Base-by-base conservation (phyloP, 495 filamentous ascomycete species). In the Aspergillus heteromorphus region DNA sequence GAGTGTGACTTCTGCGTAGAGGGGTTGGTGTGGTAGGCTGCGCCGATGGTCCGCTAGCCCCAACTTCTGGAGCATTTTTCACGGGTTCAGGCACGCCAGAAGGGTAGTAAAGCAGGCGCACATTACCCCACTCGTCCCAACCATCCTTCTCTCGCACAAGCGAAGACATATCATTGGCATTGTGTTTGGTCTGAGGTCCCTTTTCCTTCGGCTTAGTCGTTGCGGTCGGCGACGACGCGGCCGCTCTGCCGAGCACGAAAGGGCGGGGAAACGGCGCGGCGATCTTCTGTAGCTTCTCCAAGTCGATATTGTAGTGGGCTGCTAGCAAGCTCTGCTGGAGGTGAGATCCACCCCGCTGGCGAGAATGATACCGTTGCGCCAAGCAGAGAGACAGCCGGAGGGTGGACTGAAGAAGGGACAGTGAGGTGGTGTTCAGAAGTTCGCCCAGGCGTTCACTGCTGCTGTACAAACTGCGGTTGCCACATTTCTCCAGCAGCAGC, bases 391-490 rank as follows among this genome's bases (percentile, higher is more conserved):
- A 81, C 57, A 99, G 76, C 30, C 84, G 83, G 19, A 99, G 83
- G 2, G 88, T 85, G 16, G 79, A 76, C 55, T 84, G 79, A 27
- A 97, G 74, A 19, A 99, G 79, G 45, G 82, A 80, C 21, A 91
- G 75, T 40, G 87, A 89, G 2, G 91, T 93, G 27, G 87, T 91
- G 63, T 95, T 89, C 53, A 99, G 80, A 31, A 99, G 78, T 61
- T 89, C 85, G 59, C 89, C 89, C 30, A 99, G 74, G 52, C 92
- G 88, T 54, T 83, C 78, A 60, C 92, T 97, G 73, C 95, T 97
- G 53, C 83, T 86, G 65, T 99, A 99, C 45, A 99, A 81, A 73
- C 92, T 97, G 61, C 95, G 82, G 62, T 99, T 99, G 51, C 93
- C 95, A 75, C 95, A 97, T 65, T 93, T 93, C 66, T 97, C 88